Percentiles rank a stretch among this genome's conserved stretches.
Evolutionary conservation across 495 filamentous ascomycete species (phyloP).

Genomic region (Cladorrhinum samala): DNA sequence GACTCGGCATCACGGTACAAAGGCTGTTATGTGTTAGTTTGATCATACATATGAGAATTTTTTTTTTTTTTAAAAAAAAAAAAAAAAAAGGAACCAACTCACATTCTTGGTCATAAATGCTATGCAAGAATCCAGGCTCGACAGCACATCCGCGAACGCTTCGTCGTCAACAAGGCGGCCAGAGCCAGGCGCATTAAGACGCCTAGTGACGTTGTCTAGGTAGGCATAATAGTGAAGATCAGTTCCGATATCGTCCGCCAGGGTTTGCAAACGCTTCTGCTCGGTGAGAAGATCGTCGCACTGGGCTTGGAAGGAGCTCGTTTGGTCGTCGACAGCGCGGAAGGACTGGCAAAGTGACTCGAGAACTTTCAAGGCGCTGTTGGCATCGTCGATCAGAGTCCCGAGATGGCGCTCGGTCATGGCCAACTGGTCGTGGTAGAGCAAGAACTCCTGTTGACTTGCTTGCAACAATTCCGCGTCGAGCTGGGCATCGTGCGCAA

Average conservation of each 20-base stretch:
- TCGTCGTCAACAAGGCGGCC: constrained; percentile 72
- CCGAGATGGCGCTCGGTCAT: constrained; percentile 75
- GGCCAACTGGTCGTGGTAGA: constrained; percentile 72
- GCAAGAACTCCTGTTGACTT: constrained; percentile 79
- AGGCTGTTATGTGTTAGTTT: constrained; percentile 48
- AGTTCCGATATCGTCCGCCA: constrained; percentile 74
- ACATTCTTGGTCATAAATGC: constrained; percentile 84
- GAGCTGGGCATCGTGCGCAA: constrained; percentile 45
- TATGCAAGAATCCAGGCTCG: constrained; percentile 79
- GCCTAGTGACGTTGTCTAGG: constrained; percentile 80
- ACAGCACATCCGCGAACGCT: constrained; percentile 78
- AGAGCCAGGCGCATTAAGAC: constrained; percentile 87
- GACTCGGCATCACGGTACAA: constrained; percentile 78
- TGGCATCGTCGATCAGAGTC: constrained; percentile 68
- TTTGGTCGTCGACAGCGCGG: constrained; percentile 78
- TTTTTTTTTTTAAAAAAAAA: no score
- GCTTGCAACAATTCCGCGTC: constrained; percentile 65
- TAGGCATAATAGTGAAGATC: constrained; percentile 90
- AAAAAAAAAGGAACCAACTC: constrained; percentile 27
- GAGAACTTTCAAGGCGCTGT: constrained; percentile 65
- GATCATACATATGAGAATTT: no score
- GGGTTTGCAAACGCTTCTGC: constrained; percentile 64
- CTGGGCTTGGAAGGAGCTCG: constrained; percentile 81
- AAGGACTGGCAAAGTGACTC: constrained; percentile 76
- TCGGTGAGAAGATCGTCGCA: constrained; percentile 80